Evolutionary conservation across 768 basidiomycete genomes (phyloP), one percentile per base, ranked within the genome.

Genomic region (Naganishia vishniacii): DNA sequence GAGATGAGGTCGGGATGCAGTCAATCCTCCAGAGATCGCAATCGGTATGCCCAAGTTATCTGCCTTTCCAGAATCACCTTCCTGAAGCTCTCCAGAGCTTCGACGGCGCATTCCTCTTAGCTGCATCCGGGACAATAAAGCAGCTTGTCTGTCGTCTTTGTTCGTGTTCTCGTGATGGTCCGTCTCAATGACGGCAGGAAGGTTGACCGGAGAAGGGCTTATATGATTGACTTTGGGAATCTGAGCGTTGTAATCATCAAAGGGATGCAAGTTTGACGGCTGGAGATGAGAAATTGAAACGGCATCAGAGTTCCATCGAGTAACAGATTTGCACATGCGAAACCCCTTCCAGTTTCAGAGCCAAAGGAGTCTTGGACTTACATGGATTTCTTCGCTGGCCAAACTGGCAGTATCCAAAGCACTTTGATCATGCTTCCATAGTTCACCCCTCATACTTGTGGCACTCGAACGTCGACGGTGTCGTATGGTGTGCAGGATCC

Each of bases 1-100:
- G 12, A 72, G 65, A 32, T 67, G 66, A 20, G 58, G 69, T 15
- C 64, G 67, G n/a, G 70, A 31, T 1, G 34, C 53, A 2, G 53
- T 56, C 3, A 56, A 16, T 41, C 53, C 53, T 26, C 34, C 32
- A 8, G n/a, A n/a, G n/a, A 13, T 34, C 15, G 53, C n/a, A n/a
- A n/a, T 26, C 5, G 32, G 31, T 23, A 25, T 2, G 23, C 32
- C 37, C 15, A 9, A 6, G 15, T 37, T 26, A 4, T 56, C 53
- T 18, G 53, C 11, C 40, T 34, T 56, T 23, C 53, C 53, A 20
- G 26, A 25, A 12, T 56, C 53, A 25, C 53, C 53, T 13, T 56
- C 53, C 32, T 34, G 49, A 40, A 18, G 18, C 15, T 34, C 53
- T 6, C 53, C 37, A 26, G 53, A 56, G 15, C 53, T 56, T 56